phyloP scores from a whole-genome alignment of 108 stramenopile species.

The Cyclostephanos tholiformis region DNA sequence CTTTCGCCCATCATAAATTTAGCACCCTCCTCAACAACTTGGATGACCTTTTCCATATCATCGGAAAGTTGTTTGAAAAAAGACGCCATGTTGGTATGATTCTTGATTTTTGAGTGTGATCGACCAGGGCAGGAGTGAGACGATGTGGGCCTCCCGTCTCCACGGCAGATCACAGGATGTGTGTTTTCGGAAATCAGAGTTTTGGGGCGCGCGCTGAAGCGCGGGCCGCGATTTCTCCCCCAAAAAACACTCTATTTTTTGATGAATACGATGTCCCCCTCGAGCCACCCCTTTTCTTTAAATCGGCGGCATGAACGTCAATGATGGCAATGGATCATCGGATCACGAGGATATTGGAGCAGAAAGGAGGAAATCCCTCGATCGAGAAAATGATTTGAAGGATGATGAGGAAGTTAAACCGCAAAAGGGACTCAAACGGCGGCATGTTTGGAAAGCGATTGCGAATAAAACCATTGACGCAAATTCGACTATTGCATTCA shows the following conservation, averaged over 20 bases:
- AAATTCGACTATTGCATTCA: conserved; percentile 34
- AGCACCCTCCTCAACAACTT: conserved; percentile 38
- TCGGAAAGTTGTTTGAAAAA: conserved; percentile 43
- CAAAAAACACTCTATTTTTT: too few relatives aligned
- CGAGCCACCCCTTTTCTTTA: too few relatives aligned
- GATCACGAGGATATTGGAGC: conserved; percentile 6
- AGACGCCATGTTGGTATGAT: conserved; percentile 27
- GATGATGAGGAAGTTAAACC: conserved; percentile 8
- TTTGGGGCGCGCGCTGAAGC: too few relatives aligned
- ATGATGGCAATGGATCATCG: conserved; percentile 5
- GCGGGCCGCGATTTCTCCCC: too few relatives aligned
- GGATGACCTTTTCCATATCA: conserved; percentile 47
- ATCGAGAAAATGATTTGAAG: neutral
- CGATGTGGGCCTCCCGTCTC: too few relatives aligned
- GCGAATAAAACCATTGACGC: conserved; percentile 37
- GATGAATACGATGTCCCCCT: neutral
- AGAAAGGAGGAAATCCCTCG: conserved; percentile 20
- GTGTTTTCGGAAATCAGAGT: too few relatives aligned
- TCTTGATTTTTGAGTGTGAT: too few relatives aligned
- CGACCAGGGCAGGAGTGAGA: too few relatives aligned
- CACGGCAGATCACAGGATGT: too few relatives aligned
- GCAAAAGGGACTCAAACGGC: neutral
- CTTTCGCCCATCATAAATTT: conserved; percentile 38
- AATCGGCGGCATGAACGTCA: conserved; percentile 3
- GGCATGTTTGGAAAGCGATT: neutral